These are phyloP conservation scores for Yarrowia sp. DNA, from an alignment of 805 yeast genomes.

Conservation along the genomic window DNA sequence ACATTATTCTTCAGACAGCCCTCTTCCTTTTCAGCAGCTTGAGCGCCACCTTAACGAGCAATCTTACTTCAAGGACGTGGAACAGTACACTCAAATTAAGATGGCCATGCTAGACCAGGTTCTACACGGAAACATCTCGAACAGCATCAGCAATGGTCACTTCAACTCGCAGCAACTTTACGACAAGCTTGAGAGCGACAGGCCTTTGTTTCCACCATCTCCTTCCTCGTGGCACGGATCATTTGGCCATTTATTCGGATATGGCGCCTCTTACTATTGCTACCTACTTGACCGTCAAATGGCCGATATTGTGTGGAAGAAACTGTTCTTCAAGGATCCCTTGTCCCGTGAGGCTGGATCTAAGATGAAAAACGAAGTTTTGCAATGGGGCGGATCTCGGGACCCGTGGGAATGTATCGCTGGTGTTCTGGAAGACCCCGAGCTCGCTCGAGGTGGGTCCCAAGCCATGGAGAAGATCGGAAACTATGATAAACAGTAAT, in stretches of 20 bases:
- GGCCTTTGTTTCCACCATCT: slow-evolving; percentile 63
- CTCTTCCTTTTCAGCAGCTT: slow-evolving; percentile 53
- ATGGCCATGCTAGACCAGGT: slow-evolving; percentile 87
- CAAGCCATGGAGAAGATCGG: slow-evolving; percentile 50
- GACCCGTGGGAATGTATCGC: slow-evolving; percentile 88
- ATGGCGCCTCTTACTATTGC: slow-evolving; percentile 92
- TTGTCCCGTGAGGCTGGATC: slow-evolving; percentile 72
- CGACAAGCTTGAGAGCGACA: slow-evolving; percentile 58
- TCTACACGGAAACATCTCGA: slow-evolving; percentile 51
- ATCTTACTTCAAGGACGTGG: slow-evolving; percentile 60
- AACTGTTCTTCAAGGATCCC: slow-evolving; percentile 68
- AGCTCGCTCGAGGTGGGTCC: slow-evolving; percentile 62
- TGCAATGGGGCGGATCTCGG: slow-evolving; percentile 91
- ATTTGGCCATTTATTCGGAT: slow-evolving; percentile 88
- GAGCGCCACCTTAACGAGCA: slow-evolving; percentile 52
- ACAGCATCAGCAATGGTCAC: slow-evolving; percentile 29
- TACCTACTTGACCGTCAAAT: slow-evolving; percentile 89
- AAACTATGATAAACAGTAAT: neutral
- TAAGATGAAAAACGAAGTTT: slow-evolving; percentile 62
- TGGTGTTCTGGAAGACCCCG: slow-evolving; percentile 66
- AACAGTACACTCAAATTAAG: slow-evolving; percentile 80
- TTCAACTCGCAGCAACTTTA: slow-evolving; percentile 63
- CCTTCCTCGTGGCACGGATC: slow-evolving; percentile 85
- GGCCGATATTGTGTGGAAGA: slow-evolving; percentile 80
- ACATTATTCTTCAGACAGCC: slow-evolving; percentile 66